Base-by-base conservation (phyloP, 2,329 filamentous ascomycete genomes). In the Cladosporium austrohemisphaericum region DNA sequence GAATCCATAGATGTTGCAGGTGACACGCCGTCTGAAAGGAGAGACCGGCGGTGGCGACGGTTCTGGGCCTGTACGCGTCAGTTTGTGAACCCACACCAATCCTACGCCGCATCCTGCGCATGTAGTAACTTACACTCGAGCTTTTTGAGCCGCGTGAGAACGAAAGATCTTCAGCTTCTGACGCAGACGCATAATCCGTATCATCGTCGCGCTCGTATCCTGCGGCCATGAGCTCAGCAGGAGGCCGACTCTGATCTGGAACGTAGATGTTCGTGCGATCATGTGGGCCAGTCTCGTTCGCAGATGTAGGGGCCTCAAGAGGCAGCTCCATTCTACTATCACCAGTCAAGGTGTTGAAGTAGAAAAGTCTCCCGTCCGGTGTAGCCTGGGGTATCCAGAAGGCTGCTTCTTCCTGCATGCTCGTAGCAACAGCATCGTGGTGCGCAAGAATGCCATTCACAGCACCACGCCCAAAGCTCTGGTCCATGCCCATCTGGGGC, bases 301-400 rank as follows among this genome's bases (percentile, higher is more conserved):
- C 70, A 5, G 86, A 88, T 1, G 83, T 83, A 1, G 93, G 91
- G 13, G 92, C 92, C 67, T 98, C 93, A 20, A 98, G 77, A 1
- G 93, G 93, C 53, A 98, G 74, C 66, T 98, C 93, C 81, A 91
- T 93, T 55, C 88, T 94, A 64, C 88, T 94, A 63, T 94, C 89
- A 49, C 92, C 91, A 0, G 93, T 98, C 73, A 96, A 83, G 55
- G 92, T 97, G 69, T 98, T 98, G 77, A 95, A 97, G 72, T 97
- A 98, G 70, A 94, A 98, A 19, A 98, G 72, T 50, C 91, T 81
- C 47, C 93, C 93, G 66, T 97, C 91, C 1, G 88, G 82, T 0
- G 93, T 98, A 11, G 91, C 93, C 72, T 98, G 93, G 14, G 93
- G 93, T 58, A 98, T 95, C 93, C 93, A 98, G 66, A 95, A 98